These are phyloP conservation scores for Ulota crispa DNA, from an alignment of 225 moss, liverwort and hornwort species.

Conservation along the genomic window DNA sequence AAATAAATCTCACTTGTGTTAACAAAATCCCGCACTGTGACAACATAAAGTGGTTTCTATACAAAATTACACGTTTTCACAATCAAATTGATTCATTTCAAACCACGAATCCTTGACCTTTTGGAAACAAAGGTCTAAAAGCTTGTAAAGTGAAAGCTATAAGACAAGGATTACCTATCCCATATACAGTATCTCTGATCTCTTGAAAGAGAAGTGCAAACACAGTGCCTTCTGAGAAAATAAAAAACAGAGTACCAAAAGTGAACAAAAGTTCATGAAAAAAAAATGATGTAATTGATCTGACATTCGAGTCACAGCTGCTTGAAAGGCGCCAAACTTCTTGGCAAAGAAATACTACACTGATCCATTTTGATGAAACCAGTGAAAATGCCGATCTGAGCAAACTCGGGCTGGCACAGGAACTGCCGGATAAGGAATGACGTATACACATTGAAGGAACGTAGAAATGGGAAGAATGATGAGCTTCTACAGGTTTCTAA, in stretches of 20 bases:
- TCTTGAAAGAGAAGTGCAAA: no score
- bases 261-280: neutral
- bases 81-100: no score
- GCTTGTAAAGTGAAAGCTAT: no score
- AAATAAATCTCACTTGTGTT: no score
- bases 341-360: constrained; percentile 16
- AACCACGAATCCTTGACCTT: no score
- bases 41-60: no score
- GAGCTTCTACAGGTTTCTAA: constrained; percentile 30
- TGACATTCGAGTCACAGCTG: neutral
- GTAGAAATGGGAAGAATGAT: constrained; percentile 27
- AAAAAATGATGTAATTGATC: neutral
- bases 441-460: constrained; percentile 37
- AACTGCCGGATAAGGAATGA: constrained; percentile 19
- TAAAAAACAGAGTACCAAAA: neutral
- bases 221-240: neutral
- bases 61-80: no score
- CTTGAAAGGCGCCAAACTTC: constrained; percentile 10
- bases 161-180: no score
- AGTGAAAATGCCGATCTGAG: constrained; percentile 28
- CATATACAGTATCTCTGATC: no score
- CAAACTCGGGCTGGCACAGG: constrained; percentile 18
- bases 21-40: no score
- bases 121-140: no score
- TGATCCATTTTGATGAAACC: constrained; percentile 27